Conservation (phyloP, 805 yeast genomes). For the Candida nitratophila region DNA sequence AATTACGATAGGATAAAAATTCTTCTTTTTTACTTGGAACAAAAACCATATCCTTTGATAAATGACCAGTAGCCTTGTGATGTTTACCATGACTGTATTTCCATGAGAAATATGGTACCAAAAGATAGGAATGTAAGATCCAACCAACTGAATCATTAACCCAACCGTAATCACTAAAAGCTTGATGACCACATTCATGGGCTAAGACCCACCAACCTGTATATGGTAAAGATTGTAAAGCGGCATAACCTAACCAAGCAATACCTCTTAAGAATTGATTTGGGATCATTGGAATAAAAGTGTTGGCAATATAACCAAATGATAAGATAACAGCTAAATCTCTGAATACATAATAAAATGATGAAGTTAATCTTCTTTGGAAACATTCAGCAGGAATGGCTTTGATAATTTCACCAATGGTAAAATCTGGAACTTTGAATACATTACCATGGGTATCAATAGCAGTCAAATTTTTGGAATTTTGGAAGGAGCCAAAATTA, state of each 20-base stretch:
- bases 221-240: slow-evolving; percentile 56
- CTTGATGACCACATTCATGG: slow-evolving; percentile 90
- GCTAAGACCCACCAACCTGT: slow-evolving; percentile 84
- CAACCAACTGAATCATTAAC: slow-evolving; percentile 80
- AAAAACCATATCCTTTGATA: slow-evolving; percentile 78
- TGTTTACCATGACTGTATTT: slow-evolving; percentile 78
- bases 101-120: slow-evolving; percentile 89
- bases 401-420: slow-evolving; percentile 66
- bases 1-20: slow-evolving; percentile 30
- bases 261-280: slow-evolving; percentile 37
- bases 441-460: slow-evolving; percentile 57
- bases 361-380: slow-evolving; percentile 47
- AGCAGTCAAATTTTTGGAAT: slow-evolving; percentile 32
- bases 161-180: slow-evolving; percentile 65
- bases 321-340: slow-evolving; percentile 47
- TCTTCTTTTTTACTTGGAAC: slow-evolving; percentile 64
- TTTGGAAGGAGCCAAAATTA: slow-evolving; percentile 33
- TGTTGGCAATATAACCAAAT: slow-evolving; percentile 47
- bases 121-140: slow-evolving; percentile 68
- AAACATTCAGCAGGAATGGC: slow-evolving; percentile 74
- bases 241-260: slow-evolving; percentile 53
- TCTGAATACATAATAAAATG: slow-evolving; percentile 60
- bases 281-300: slow-evolving; percentile 45
- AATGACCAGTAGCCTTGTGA: slow-evolving; percentile 84
- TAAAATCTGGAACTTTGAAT: slow-evolving; percentile 66